Conservation (phyloP, 495 filamentous ascomycete genomes). For the Entonaema liquescens region DNA sequence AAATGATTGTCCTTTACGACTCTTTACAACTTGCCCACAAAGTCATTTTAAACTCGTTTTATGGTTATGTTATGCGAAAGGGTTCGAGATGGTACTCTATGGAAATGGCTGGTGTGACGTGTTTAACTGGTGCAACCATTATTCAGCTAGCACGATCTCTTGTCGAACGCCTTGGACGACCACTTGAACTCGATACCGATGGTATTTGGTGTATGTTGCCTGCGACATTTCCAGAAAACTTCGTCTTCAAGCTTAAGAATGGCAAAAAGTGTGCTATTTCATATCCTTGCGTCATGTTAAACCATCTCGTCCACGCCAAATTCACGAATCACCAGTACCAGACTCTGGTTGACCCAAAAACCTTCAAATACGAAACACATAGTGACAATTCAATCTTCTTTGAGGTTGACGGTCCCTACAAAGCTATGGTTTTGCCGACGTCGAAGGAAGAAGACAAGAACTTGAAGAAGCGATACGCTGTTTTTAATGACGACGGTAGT, state of each 20-base stretch:
- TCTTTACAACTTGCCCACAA: conserved; percentile 97
- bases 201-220: conserved; percentile 99
- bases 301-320: conserved; percentile 92
- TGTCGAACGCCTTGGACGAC: conserved; percentile 91
- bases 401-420: conserved; percentile 97
- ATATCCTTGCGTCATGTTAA: conserved; percentile 99
- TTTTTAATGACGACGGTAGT: conserved; percentile 97
- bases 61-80: conserved; percentile 99
- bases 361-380: conserved; percentile 90
- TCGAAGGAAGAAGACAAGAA: conserved; percentile 99
- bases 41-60: conserved; percentile 99
- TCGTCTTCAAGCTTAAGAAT: conserved; percentile 90
- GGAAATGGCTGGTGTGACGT: conserved; percentile 99
- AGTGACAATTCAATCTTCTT: conserved; percentile 99
- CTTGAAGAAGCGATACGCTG: conserved; percentile 98
- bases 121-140: conserved; percentile 94
- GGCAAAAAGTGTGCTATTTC: conserved; percentile 96
- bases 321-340: conserved; percentile 99
- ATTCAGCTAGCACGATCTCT: conserved; percentile 97
- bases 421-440: conserved; percentile 95
- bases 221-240: conserved; percentile 96
- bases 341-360: conserved; percentile 77
- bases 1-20: conserved; percentile 97
- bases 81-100: conserved; percentile 99
- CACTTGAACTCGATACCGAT: conserved; percentile 97